Conservation (phyloP, 2,329 filamentous ascomycete genomes). For the Didymella glomerata region DNA sequence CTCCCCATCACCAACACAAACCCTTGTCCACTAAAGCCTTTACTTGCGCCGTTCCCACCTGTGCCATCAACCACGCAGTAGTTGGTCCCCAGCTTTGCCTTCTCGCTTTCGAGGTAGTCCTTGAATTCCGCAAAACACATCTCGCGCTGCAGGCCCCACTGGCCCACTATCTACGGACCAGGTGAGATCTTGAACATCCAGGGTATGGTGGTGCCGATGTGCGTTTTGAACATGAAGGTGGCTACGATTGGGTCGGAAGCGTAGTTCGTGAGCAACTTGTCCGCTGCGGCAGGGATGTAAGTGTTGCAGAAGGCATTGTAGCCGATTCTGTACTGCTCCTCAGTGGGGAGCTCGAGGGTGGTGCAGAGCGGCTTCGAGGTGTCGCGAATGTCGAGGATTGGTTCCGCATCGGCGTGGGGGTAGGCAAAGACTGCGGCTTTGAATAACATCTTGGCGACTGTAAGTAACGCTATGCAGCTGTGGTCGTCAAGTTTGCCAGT, state of each 20-base stretch:
- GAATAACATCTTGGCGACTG: background rate
- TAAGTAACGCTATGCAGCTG: too few species aligned
- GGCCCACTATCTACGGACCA: too few species aligned
- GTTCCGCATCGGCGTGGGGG: too few species aligned
- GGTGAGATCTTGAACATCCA: background rate
- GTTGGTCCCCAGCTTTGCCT: background rate
- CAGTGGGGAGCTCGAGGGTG: too few species aligned
- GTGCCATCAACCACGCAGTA: background rate
- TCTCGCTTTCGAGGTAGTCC: background rate
- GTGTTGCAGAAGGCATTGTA: too few species aligned
- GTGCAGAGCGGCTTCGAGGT: too few species aligned
- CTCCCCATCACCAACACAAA: background rate
- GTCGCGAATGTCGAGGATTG: too few species aligned
- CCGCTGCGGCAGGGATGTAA: too few species aligned
- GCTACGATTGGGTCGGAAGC: background rate
- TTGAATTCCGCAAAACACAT: background rate
- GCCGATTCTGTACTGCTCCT: too few species aligned
- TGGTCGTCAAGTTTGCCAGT: background rate
- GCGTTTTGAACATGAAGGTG: background rate
- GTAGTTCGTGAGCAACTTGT: too few species aligned
- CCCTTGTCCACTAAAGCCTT: background rate
- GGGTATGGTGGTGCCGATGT: background rate
- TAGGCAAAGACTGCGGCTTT: background rate
- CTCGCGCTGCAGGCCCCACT: background rate
- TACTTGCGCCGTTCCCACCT: background rate